Percentiles rank a stretch among this genome's conserved stretches.
Evolutionary conservation across 2,329 filamentous ascomycete species (phyloP).

Genomic region (Meredithiella fracta): DNA sequence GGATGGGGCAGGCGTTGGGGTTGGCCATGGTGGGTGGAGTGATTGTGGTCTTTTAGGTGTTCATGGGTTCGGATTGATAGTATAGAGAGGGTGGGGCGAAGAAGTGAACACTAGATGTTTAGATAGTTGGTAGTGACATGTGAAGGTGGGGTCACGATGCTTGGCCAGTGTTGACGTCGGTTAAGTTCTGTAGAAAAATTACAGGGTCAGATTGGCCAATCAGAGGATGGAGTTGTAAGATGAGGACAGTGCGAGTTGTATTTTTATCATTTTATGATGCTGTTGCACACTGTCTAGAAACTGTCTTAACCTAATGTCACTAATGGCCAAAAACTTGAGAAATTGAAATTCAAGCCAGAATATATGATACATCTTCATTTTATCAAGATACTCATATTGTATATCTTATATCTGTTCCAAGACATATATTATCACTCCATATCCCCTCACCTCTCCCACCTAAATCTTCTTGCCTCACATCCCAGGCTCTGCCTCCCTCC

Average conservation of each 20-base stretch:
- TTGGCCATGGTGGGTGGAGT: conserved; percentile 10
- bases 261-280: background rate
- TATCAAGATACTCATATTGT: too few relatives aligned
- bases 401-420: too few relatives aligned
- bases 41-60: conserved; percentile 4
- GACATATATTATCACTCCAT: too few relatives aligned
- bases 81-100: background rate
- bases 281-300: background rate
- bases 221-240: background rate
- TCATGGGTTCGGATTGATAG: conserved; percentile 9
- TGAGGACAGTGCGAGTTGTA: background rate
- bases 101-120: too few relatives aligned
- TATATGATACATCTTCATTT: too few relatives aligned
- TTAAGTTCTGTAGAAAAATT: background rate
- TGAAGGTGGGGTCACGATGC: background rate
- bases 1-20: conserved; percentile 5
- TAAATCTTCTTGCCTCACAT: conserved; percentile 1
- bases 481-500: background rate
- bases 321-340: background rate
- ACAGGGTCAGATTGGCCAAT: background rate
- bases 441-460: background rate
- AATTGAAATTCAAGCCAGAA: too few relatives aligned
- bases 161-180: background rate
- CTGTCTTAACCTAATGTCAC: background rate
- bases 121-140: too few relatives aligned